Base-by-base conservation (phyloP, 139 green algal species). In the Spirogloea muscicola region DNA sequence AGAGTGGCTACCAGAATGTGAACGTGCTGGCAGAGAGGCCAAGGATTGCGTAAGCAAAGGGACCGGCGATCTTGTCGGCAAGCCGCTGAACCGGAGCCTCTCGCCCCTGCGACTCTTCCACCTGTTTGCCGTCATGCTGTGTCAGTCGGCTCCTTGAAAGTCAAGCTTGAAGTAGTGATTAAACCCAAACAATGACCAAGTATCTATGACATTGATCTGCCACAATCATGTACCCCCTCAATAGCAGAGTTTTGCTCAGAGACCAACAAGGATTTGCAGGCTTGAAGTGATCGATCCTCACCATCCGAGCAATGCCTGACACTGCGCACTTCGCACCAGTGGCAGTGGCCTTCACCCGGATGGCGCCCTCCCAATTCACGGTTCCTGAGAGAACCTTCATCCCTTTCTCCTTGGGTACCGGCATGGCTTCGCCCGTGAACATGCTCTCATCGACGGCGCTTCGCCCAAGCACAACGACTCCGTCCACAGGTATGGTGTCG, bases 401-500 rank as follows among this genome's bases (percentile, higher is more conserved):
- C 0, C 61, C 61, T 13, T 16, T 33, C 16, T 16, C 2, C 21
- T 62, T 63, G 4, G 42, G 5, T 31, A 72, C 88, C 0, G 90
- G 86, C 31, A 68, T 37, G 41, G 86, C 76, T 79, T 96, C 93
- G 3, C 94, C 93, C 9, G 91, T 98, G 27, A 98, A 85, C 93
- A 98, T 96, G 78, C 86, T 85, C 82, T 98, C 94, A 51, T 98
- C 90, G 27, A 94, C 82, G 69, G 93, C 88, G 13, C 86, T 91
- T 34, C 80, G 64, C 2, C 94, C 41, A 27, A 16, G 90, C 10
- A 90, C 48, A 27, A 99, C 84, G 36, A 42, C 4, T 70, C 62
- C 91, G 58, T 97, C 93, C 40, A 95, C 91, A 0, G 93, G 93
- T 27, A 97, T 82, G 37, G 87, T 85, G 80, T 96, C 91, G 3